These are phyloP conservation scores for Lichenothelia convexa DNA, from an alignment of 495 filamentous ascomycete species.

Conservation along the genomic window DNA sequence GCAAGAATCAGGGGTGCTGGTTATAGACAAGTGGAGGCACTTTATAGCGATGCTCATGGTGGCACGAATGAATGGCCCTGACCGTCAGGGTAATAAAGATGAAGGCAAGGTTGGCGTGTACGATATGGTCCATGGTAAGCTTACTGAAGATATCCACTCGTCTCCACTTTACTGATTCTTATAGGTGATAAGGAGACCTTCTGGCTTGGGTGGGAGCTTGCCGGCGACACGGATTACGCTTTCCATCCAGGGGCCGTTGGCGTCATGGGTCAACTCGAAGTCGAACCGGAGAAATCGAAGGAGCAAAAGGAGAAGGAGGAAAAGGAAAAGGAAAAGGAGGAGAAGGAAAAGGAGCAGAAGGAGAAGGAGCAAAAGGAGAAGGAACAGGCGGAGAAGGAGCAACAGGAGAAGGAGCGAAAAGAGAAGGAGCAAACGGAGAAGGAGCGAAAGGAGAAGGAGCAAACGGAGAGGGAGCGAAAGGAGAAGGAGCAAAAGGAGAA, in stretches of 20 bases:
- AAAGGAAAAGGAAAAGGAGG: too few species aligned
- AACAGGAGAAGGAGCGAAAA: too few species aligned
- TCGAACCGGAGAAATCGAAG: not conserved
- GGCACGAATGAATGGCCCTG: constrained; percentile 3
- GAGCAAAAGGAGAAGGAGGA: too few species aligned
- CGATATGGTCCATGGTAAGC: constrained; percentile 3
- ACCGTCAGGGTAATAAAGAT: constrained; percentile 2
- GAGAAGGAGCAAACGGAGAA: too few species aligned
- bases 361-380: too few species aligned
- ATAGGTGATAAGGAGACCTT: constrained; percentile 4
- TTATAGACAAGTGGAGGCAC: constrained; percentile 6
- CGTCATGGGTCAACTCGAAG: constrained; percentile 3
- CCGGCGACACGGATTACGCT: constrained; percentile 1
- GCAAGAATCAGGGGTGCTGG: constrained; percentile 4
- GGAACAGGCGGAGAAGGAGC: too few species aligned
- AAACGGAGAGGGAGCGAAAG: too few species aligned
- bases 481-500: too few species aligned
- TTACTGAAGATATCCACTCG: not conserved
- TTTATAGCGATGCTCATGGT: constrained; percentile 1
- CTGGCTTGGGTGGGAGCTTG: constrained; percentile 5
- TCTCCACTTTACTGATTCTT: not conserved
- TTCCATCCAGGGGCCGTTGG: constrained; percentile 2
- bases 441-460: too few species aligned
- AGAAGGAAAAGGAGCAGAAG: too few species aligned
- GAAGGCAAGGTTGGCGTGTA: constrained; percentile 1